Conservation (phyloP, 2,329 filamentous ascomycete species). For the Hypoxylon sp. region DNA sequence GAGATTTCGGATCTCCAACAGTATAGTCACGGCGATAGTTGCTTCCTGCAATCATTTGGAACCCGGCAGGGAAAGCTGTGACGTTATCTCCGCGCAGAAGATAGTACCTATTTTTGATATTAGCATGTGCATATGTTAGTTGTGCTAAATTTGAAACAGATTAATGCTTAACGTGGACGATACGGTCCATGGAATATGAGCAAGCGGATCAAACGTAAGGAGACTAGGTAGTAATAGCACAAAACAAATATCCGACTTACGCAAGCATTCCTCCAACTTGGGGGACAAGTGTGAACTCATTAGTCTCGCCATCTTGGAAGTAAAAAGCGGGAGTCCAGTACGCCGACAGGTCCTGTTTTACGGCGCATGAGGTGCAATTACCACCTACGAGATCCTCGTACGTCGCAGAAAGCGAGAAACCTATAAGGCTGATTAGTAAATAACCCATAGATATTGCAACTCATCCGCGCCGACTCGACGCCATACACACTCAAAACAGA, state of each 20-base stretch:
- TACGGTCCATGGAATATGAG: neutral
- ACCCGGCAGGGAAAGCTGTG: conserved; percentile 80
- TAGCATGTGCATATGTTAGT: conserved; percentile 29
- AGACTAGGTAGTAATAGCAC: neutral
- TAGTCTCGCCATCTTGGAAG: conserved; percentile 77
- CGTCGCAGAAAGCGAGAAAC: conserved; percentile 72
- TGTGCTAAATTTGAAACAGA: neutral
- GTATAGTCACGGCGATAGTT: conserved; percentile 78
- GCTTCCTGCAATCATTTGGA: conserved; percentile 87
- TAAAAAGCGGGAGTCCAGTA: conserved; percentile 89
- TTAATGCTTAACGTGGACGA: neutral
- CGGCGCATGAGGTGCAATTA: conserved; percentile 84
- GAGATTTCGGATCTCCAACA: conserved; percentile 75
- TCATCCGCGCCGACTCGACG: neutral
- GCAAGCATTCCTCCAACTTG: conserved; percentile 88
- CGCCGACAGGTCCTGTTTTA: conserved; percentile 85
- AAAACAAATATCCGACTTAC: conserved; percentile 67
- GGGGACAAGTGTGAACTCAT: conserved; percentile 76
- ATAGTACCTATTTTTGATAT: conserved; percentile 77
- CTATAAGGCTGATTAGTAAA: conserved; percentile 59
- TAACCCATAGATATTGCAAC: neutral
- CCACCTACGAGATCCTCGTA: conserved; percentile 71
- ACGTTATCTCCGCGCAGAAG: conserved; percentile 76
- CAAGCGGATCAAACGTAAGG: neutral
- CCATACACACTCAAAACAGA: neutral